Percentiles rank a stretch among this genome's conserved stretches.
Conservation (phyloP, 2,329 filamentous ascomycete genomes). For the Epichloe uncinata region DNA sequence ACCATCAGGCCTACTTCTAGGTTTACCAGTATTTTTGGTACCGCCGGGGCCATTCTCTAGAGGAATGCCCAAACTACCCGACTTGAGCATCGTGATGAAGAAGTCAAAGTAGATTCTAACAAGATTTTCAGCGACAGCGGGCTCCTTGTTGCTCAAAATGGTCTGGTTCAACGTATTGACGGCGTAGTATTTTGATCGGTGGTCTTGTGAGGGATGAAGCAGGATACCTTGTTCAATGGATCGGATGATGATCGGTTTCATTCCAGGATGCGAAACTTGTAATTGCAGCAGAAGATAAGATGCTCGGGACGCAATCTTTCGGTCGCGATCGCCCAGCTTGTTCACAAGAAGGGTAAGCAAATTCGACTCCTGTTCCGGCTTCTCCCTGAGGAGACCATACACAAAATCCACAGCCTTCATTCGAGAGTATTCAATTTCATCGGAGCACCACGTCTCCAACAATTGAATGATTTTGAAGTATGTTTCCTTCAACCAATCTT, state of each 20-base stretch:
- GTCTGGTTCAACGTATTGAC: slow-evolving; percentile 97
- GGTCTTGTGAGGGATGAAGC: slow-evolving; percentile 73
- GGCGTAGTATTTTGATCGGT: slow-evolving; percentile 87
- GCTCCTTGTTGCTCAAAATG: slow-evolving; percentile 74
- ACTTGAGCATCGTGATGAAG: slow-evolving; percentile 73
- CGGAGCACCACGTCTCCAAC: slow-evolving; percentile 83
- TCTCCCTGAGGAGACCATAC: slow-evolving; percentile 82
- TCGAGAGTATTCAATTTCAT: slow-evolving; percentile 90
- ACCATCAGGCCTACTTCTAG: slow-evolving; percentile 13
- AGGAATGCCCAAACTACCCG: slow-evolving; percentile 22
- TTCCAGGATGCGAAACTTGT: slow-evolving; percentile 75
- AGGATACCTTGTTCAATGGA: slow-evolving; percentile 79
- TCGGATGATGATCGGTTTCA: slow-evolving; percentile 81
- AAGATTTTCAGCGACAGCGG: slow-evolving; percentile 64
- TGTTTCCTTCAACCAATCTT: slow-evolving; percentile 87
- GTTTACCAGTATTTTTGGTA: slow-evolving; percentile 8
- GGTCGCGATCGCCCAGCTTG: slow-evolving; percentile 89
- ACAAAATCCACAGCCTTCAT: slow-evolving; percentile 81
- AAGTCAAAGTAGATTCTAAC: slow-evolving; percentile 86
- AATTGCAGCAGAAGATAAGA: slow-evolving; percentile 91
- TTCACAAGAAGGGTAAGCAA: slow-evolving; percentile 83
- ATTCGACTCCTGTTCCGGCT: slow-evolving; percentile 95
- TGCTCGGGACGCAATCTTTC: slow-evolving; percentile 86
- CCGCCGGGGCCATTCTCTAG: slow-evolving; percentile 32
- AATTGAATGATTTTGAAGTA: slow-evolving; percentile 92